A percentile compares a stretch with the other conserved stretches of the same genome.
These are phyloP conservation scores for Paracamarosporium sp. DNA, from an alignment of 2,329 filamentous ascomycete species.

Conservation along the genomic window DNA sequence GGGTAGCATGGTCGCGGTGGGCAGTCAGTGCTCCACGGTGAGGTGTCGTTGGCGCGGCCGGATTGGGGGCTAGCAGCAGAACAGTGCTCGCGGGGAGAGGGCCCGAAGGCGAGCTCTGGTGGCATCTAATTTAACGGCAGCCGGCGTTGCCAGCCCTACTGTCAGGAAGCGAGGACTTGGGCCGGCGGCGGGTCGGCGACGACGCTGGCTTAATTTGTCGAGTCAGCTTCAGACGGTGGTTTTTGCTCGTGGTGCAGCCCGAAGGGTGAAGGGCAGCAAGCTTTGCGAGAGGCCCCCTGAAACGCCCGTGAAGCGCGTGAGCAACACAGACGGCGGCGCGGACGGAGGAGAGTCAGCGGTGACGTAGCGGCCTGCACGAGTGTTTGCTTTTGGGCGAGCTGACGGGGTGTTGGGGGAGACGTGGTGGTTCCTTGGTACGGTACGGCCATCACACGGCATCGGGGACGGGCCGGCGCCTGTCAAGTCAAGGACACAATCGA, in stretches of 20 bases:
- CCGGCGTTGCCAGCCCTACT: slow-evolving; percentile 4
- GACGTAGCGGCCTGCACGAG: not conserved
- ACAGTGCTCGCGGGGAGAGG: slow-evolving; percentile 15
- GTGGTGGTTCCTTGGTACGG: too few relatives aligned
- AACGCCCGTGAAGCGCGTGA: slow-evolving; percentile 10
- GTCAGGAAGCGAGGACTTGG: slow-evolving; percentile 5
- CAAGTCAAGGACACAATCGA: not conserved
- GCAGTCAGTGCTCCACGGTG: slow-evolving; percentile 11
- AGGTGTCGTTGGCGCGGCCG: slow-evolving; percentile 10
- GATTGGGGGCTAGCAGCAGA: slow-evolving; percentile 9
- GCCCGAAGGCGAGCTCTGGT: slow-evolving; percentile 2
- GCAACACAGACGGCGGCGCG: not conserved
- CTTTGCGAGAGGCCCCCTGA: too few relatives aligned
- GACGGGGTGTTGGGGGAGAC: too few relatives aligned
- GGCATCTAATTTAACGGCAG: slow-evolving; percentile 9
- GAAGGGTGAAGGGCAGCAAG: too few relatives aligned
- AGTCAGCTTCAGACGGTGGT: slow-evolving; percentile 26
- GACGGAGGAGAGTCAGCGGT: not conserved
- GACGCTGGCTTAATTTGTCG: slow-evolving; percentile 18
- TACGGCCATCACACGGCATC: too few relatives aligned
- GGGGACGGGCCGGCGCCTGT: not conserved
- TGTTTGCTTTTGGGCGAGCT: not conserved
- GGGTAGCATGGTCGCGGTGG: slow-evolving; percentile 6
- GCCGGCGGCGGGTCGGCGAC: slow-evolving; percentile 4
- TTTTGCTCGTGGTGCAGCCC: slow-evolving; percentile 13